Percentiles rank a stretch among this genome's conserved stretches.
Conservation (phyloP, 805 yeast species). For the Candida manassasensis region DNA sequence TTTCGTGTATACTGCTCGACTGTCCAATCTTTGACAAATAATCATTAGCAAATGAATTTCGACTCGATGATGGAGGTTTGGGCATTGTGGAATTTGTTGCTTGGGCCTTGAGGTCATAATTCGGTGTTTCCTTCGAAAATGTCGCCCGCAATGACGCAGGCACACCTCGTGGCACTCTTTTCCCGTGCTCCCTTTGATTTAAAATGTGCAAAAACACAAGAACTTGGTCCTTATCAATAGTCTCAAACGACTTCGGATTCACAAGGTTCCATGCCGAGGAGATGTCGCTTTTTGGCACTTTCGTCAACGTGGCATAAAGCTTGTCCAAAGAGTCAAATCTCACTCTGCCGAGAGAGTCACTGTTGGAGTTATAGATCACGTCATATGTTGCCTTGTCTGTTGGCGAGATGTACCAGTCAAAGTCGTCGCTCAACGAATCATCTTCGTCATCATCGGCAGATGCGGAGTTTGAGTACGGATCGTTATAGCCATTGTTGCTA, state of each 20-base stretch:
- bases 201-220: conserved; percentile 84
- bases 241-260: conserved; percentile 80
- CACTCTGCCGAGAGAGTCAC: conserved; percentile 78
- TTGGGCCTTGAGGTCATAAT: conserved; percentile 50
- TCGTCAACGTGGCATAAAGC: conserved; percentile 61
- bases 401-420: conserved; percentile 97
- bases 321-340: conserved; percentile 66
- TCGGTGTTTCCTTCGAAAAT: conserved; percentile 79
- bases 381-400: conserved; percentile 76
- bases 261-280: conserved; percentile 93
- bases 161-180: conserved; percentile 87
- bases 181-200: conserved; percentile 82
- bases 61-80: conserved; percentile 9
- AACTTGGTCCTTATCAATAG: conserved; percentile 91
- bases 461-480: conserved; percentile 6
- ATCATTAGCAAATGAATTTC: conserved; percentile 46
- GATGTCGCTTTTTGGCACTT: conserved; percentile 79
- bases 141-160: conserved; percentile 91
- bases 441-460: conserved; percentile 59
- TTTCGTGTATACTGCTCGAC: conserved; percentile 30
- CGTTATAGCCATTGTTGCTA: conserved; percentile 10
- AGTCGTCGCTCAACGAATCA: conserved; percentile 55
- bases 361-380: conserved; percentile 64
- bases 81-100: conserved; percentile 23
- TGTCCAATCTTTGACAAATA: conserved; percentile 55